A percentile compares a stretch with the other conserved stretches of the same genome.
These are phyloP conservation scores for Tinospora cordifolia DNA, from an alignment of 164 flowering plant species.

Conservation along the genomic window DNA sequence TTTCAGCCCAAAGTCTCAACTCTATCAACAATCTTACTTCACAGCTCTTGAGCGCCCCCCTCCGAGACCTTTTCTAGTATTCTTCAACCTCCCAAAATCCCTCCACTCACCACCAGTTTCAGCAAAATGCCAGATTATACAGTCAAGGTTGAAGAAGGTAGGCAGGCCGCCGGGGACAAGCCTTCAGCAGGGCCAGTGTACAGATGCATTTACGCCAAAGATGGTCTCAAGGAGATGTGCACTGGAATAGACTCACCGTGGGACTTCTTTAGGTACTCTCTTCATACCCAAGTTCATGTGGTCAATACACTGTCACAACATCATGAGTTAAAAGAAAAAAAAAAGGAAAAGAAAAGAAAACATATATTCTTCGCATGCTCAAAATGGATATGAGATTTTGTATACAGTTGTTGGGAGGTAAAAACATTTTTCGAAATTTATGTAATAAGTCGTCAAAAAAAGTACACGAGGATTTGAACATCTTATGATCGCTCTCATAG, in stretches of 20 bases:
- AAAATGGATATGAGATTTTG: too few species aligned
- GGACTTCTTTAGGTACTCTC: slow-evolving; percentile 71
- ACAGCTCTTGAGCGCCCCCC: not conserved
- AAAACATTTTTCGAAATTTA: too few species aligned
- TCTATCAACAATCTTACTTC: not conserved
- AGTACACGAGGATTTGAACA: too few species aligned
- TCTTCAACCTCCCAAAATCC: not conserved
- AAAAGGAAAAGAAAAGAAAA: too few species aligned
- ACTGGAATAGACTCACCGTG: slow-evolving; percentile 57
- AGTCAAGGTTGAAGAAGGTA: slow-evolving; percentile 65
- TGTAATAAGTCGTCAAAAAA: too few species aligned
- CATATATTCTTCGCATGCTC: too few species aligned
- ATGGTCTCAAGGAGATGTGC: slow-evolving; percentile 66
- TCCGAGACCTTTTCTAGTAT: not conserved
- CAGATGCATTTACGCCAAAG: slow-evolving; percentile 75
- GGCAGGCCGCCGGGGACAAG: slow-evolving; percentile 37
- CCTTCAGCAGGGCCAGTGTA: slow-evolving; percentile 90
- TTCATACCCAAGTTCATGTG: not conserved
- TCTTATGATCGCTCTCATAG: too few species aligned
- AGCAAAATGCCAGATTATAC: slow-evolving; percentile 38
- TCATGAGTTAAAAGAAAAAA: too few species aligned
- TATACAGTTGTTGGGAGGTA: too few species aligned
- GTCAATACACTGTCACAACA: too few species aligned
- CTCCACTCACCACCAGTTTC: not conserved
- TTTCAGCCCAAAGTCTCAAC: not conserved